Evolutionary conservation across 768 basidiomycete species (phyloP).

Genomic region (Lanmaoa rubissima): DNA sequence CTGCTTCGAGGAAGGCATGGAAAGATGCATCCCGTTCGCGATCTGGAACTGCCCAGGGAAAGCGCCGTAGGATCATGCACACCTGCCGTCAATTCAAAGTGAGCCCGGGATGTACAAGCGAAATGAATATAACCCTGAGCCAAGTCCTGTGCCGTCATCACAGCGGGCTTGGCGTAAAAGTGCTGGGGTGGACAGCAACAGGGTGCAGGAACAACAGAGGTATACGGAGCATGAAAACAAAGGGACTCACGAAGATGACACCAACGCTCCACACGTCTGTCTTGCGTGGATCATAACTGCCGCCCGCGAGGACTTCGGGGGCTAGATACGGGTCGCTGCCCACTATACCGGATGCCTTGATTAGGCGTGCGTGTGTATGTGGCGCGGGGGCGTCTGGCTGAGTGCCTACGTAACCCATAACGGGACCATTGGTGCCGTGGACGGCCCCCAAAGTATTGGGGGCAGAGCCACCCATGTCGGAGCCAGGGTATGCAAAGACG

Average conservation of each 20-base stretch:
- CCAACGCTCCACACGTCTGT: constrained; percentile 98
- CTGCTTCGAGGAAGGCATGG: constrained; percentile 86
- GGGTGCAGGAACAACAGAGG: not conserved
- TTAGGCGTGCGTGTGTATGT: constrained; percentile 40
- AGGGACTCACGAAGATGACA: constrained; percentile 84
- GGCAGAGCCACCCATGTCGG: constrained; percentile 47
- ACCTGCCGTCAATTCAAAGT: constrained; percentile 20
- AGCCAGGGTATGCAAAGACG: constrained; percentile 98
- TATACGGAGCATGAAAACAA: not conserved
- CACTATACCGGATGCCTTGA: constrained; percentile 84
- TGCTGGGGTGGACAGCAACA: not conserved
- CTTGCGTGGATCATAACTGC: constrained; percentile 91
- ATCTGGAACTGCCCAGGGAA: constrained; percentile 99
- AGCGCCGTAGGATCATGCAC: constrained; percentile 95
- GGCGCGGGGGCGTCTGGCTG: constrained; percentile 30
- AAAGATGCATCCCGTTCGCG: constrained; percentile 90
- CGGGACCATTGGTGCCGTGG: not conserved
- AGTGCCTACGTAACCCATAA: constrained; percentile 20
- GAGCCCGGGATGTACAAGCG: constrained; percentile 13
- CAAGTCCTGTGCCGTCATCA: constrained; percentile 2
- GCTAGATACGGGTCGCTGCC: constrained; percentile 98
- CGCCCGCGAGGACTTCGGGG: constrained; percentile 83
- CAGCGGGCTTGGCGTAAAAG: not conserved
- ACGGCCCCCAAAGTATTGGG: constrained; percentile 10
- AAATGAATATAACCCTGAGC: constrained; percentile 1